Percentiles rank a stretch among this genome's conserved stretches.
Conservation (phyloP, 495 filamentous ascomycete species). For the Platismatia glauca region DNA sequence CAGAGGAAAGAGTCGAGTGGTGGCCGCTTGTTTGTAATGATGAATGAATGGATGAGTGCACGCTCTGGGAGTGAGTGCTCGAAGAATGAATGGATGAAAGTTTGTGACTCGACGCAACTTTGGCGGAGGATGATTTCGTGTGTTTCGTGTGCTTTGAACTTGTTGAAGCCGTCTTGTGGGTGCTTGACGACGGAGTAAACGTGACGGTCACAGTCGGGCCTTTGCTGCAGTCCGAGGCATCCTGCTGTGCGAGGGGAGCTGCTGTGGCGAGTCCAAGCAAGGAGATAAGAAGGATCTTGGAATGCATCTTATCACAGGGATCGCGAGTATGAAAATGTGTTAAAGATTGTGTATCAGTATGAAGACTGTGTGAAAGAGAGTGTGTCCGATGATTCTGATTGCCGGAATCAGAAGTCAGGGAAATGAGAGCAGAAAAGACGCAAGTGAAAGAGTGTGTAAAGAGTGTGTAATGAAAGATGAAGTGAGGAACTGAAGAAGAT, state of each 20-base stretch:
- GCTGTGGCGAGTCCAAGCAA: background rate
- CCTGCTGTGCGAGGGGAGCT: background rate
- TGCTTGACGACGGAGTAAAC: background rate
- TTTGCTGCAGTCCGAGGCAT: background rate
- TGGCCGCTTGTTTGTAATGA: constrained; percentile 1
- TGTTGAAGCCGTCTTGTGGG: background rate
- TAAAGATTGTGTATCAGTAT: too few relatives aligned
- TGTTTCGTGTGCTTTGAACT: background rate
- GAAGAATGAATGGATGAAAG: background rate
- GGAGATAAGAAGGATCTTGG: background rate
- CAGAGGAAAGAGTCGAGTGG: background rate
- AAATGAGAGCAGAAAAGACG: background rate
- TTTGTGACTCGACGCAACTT: background rate
- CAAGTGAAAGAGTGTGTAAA: background rate
- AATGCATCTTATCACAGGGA: background rate
- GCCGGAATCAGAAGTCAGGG: background rate
- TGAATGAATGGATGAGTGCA: background rate
- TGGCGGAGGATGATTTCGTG: background rate
- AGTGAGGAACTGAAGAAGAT: background rate
- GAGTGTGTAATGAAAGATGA: background rate
- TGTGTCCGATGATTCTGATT: background rate
- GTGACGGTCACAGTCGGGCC: background rate
- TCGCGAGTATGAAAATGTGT: background rate
- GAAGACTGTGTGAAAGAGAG: background rate
- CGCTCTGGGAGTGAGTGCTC: background rate